phyloP scores from a whole-genome alignment of 2,329 filamentous ascomycete genomes.

The Aspergillus sp. region DNA sequence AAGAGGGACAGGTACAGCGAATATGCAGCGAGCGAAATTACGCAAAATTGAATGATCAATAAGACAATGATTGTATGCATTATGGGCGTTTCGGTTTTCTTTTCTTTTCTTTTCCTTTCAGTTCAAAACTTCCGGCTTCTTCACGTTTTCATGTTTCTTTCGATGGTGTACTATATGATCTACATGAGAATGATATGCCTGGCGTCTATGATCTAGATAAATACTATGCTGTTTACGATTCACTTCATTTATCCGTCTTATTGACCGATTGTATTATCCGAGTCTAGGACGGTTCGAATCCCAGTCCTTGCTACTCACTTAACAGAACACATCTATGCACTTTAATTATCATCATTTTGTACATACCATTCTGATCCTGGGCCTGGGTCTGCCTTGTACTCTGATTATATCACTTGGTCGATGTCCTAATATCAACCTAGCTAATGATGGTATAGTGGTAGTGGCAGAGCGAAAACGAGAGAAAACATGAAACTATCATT shows the following conservation, averaged over 20 bases:
- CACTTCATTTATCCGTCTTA: background rate
- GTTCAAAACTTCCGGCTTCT: constrained; percentile 7
- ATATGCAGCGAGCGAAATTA: background rate
- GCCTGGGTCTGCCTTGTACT: too few relatives aligned
- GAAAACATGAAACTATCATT: background rate
- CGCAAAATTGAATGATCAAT: background rate
- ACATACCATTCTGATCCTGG: too few relatives aligned
- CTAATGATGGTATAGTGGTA: too few relatives aligned
- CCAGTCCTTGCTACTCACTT: too few relatives aligned
- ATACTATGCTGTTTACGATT: background rate
- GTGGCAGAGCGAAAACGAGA: background rate
- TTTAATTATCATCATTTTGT: too few relatives aligned
- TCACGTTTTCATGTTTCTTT: constrained; percentile 1
- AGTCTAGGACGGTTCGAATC: too few relatives aligned
- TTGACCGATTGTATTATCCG: background rate
- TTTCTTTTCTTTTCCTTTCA: constrained; percentile 1
- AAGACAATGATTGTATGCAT: constrained; percentile 1
- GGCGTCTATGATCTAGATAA: background rate
- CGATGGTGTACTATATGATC: constrained; percentile 1
- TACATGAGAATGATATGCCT: background rate
- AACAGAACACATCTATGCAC: background rate
- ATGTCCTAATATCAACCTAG: too few relatives aligned
- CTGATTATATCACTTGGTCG: too few relatives aligned
- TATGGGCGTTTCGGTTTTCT: background rate
- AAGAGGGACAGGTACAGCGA: background rate